Percentiles rank a stretch among this genome's conserved stretches.
phyloP scores from a whole-genome alignment of 108 stramenopile genomes.

The Nannochloropsis oceanica region DNA sequence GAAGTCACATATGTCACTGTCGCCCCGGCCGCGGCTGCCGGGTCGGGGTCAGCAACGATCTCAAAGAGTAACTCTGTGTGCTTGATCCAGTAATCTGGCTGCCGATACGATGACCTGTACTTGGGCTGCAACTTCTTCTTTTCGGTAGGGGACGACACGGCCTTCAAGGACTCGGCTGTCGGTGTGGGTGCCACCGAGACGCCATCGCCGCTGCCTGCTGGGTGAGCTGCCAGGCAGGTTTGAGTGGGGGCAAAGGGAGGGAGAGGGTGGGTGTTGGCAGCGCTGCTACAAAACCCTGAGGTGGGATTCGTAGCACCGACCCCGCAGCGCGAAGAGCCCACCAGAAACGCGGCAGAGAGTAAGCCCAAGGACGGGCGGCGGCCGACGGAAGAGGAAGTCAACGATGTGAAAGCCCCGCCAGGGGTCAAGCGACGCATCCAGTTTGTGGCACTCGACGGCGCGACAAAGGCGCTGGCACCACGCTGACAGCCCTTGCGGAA shows the following conservation, averaged over 20 bases:
- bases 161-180: not conserved
- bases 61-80: not conserved
- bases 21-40: not conserved
- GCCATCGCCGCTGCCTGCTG: not conserved
- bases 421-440: not conserved
- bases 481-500: not conserved
- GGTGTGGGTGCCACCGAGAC: not conserved
- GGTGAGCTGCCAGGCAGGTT: not conserved
- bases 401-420: not conserved
- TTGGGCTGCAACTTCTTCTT: not conserved
- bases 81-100: not conserved
- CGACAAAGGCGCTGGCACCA: not conserved
- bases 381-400: not conserved
- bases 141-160: not conserved
- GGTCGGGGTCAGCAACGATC: not conserved
- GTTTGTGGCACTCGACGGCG: not conserved
- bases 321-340: not conserved
- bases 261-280: not conserved
- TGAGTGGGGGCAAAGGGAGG: not conserved
- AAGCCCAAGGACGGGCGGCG: not conserved
- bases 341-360: not conserved
- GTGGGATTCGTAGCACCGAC: not conserved
- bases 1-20: not conserved
- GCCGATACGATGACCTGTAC: not conserved
- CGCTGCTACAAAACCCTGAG: not conserved